phyloP scores from a whole-genome alignment of 1,139 yeast genomes.

The Kodamaea suecica region DNA sequence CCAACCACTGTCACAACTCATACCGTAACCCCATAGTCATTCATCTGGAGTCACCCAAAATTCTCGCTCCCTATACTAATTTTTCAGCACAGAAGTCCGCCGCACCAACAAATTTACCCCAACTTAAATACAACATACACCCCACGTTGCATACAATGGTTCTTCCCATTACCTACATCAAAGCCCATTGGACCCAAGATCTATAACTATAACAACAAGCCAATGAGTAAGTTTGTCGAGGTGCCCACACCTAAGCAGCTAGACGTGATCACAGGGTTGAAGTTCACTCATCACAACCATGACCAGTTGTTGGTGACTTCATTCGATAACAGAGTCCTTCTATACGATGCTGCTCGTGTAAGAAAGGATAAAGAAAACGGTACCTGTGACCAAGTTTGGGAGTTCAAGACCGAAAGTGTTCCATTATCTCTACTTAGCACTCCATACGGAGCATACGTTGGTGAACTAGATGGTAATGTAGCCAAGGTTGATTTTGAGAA shows the following conservation, averaged over 20 bases:
- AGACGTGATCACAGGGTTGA: slow-evolving; percentile 9
- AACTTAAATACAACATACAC: too few relatives aligned
- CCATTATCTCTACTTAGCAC: slow-evolving; percentile 13
- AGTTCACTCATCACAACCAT: slow-evolving; percentile 10
- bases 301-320: slow-evolving; percentile 37
- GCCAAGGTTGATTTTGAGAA: slow-evolving; percentile 45
- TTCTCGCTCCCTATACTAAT: too few relatives aligned
- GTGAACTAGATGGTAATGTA: slow-evolving; percentile 42
- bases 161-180: too few relatives aligned
- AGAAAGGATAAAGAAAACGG: slow-evolving; percentile 6
- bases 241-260: slow-evolving; percentile 8
- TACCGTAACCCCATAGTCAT: too few relatives aligned
- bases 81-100: too few relatives aligned
- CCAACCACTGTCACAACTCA: too few relatives aligned
- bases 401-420: slow-evolving; percentile 8
- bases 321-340: slow-evolving; percentile 38
- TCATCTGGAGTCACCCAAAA: too few relatives aligned
- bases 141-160: slow-evolving; percentile 1
- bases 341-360: slow-evolving; percentile 28
- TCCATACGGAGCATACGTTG: slow-evolving; percentile 27
- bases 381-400: slow-evolving; percentile 6
- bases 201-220: too few relatives aligned
- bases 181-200: too few relatives aligned
- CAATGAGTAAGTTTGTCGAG: slow-evolving; percentile 4
- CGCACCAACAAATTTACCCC: too few relatives aligned